A percentile compares a stretch with the other conserved stretches of the same genome.
Evolutionary conservation across 2,329 filamentous ascomycete species (phyloP).

Genomic region (Plectosphaerella sp.): DNA sequence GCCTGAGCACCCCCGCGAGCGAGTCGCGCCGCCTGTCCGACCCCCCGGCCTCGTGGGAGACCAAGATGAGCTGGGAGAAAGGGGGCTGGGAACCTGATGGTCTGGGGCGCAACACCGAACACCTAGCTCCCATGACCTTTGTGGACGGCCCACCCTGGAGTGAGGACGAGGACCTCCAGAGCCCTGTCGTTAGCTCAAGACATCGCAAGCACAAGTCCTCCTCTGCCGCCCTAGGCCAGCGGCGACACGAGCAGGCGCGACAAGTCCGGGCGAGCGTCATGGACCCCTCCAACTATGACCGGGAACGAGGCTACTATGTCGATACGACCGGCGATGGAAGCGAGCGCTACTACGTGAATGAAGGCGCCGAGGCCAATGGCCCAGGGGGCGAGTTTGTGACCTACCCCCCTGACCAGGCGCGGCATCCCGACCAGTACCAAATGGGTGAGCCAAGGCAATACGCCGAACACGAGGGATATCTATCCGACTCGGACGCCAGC

Average conservation of each 20-base stretch:
- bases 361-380: conserved; percentile 66
- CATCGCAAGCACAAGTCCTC: conserved; percentile 83
- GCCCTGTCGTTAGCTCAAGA: conserved; percentile 78
- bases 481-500: conserved; percentile 53
- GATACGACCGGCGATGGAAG: conserved; percentile 65
- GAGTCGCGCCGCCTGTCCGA: conserved; percentile 81
- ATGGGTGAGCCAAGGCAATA: conserved; percentile 40
- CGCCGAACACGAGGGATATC: conserved; percentile 44
- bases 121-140: conserved; percentile 74
- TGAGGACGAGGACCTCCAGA: conserved; percentile 92
- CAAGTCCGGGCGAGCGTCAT: conserved; percentile 36
- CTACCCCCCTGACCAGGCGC: conserved; percentile 63
- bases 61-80: conserved; percentile 53
- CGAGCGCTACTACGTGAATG: conserved; percentile 70
- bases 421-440: conserved; percentile 50
- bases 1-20: conserved; percentile 78
- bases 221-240: conserved; percentile 38
- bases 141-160: conserved; percentile 89
- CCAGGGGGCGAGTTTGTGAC: conserved; percentile 78
- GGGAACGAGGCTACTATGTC: conserved; percentile 63
- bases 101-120: conserved; percentile 51
- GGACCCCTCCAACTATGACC: conserved; percentile 46
- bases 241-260: conserved; percentile 42
- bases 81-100: conserved; percentile 45
- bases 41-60: conserved; percentile 71